Percentiles rank a stretch among this genome's conserved stretches.
These are phyloP conservation scores for Tephrocybe sp. DNA, from an alignment of 768 basidiomycete genomes.

Conservation along the genomic window DNA sequence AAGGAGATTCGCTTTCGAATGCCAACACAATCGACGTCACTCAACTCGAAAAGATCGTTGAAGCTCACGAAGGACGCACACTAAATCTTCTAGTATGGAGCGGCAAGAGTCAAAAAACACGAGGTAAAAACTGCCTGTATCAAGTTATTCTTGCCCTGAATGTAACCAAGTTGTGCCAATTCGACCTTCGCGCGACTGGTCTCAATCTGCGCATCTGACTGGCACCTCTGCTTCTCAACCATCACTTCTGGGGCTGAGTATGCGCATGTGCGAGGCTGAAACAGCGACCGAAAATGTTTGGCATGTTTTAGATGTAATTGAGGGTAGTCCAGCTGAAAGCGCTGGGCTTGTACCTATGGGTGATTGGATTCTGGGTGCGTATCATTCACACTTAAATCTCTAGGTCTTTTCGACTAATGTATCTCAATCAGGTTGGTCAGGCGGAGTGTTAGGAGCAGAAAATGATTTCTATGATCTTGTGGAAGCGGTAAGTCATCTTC, in stretches of 20 bases:
- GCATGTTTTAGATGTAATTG: slow-evolving; percentile 96
- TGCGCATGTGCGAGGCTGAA: slow-evolving; percentile 91
- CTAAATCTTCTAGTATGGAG: slow-evolving; percentile 82
- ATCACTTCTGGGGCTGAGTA: slow-evolving; percentile 89
- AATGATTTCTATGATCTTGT: slow-evolving; percentile 96
- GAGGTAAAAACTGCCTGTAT: slow-evolving; percentile 45
- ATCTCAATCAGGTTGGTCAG: slow-evolving; percentile 86
- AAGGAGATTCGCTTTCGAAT: slow-evolving; percentile 57
- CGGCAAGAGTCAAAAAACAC: slow-evolving; percentile 67
- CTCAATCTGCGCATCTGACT: slow-evolving; percentile 37
- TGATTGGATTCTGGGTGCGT: slow-evolving; percentile 45
- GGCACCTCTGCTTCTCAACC: slow-evolving; percentile 55
- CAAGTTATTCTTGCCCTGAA: slow-evolving; percentile 3
- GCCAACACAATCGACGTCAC: slow-evolving; percentile 61
- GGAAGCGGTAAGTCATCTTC: slow-evolving; percentile 64
- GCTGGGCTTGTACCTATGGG: slow-evolving; percentile 94
- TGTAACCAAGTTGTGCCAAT: slow-evolving; percentile 70
- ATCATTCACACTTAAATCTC: background rate
- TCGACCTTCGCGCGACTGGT: slow-evolving; percentile 84
- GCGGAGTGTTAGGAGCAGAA: slow-evolving; percentile 87
- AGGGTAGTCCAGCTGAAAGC: slow-evolving; percentile 95
- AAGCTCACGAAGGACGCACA: slow-evolving; percentile 69
- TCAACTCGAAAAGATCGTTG: slow-evolving; percentile 78
- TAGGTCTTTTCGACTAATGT: slow-evolving; percentile 21
- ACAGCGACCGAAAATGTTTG: slow-evolving; percentile 90